Percentiles rank a stretch among this genome's conserved stretches.
Evolutionary conservation across 1,284 basidiomycete species (phyloP).

Genomic region (Cutaneotrichosporon spelunceum): DNA sequence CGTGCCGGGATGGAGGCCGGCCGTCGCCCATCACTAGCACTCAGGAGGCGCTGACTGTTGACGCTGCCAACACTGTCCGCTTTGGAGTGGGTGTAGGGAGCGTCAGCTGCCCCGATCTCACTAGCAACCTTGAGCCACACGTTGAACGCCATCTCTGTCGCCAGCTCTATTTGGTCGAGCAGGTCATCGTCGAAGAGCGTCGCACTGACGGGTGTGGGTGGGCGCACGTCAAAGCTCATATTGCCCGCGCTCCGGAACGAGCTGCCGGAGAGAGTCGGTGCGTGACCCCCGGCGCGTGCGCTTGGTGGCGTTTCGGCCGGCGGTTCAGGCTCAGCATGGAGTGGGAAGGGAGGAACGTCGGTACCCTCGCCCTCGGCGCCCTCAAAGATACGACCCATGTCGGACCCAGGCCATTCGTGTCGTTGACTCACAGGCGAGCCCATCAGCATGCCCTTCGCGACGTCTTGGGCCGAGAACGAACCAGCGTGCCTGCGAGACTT

Average conservation of each 20-base stretch:
- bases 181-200: slow-evolving; percentile 53
- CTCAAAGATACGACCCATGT: slow-evolving; percentile 17
- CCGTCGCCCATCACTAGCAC: slow-evolving; percentile 20
- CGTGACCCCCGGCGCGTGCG: neutral
- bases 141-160: slow-evolving; percentile 52
- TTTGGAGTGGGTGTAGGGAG: slow-evolving; percentile 20
- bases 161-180: slow-evolving; percentile 53
- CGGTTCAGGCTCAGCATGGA: slow-evolving; percentile 21
- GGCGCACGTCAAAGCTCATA: slow-evolving; percentile 45
- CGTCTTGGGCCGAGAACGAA: slow-evolving; percentile 86
- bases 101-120: slow-evolving; percentile 45
- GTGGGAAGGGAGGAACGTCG: slow-evolving; percentile 21
- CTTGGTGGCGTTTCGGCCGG: neutral
- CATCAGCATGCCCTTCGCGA: slow-evolving; percentile 77
- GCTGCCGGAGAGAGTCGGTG: neutral
- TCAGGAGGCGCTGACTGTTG: slow-evolving; percentile 20
- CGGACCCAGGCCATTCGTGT: slow-evolving; percentile 19
- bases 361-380: slow-evolving; percentile 11
- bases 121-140: slow-evolving; percentile 54
- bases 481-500: slow-evolving; percentile 76
- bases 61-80: slow-evolving; percentile 19
- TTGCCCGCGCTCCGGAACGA: slow-evolving; percentile 26
- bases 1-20: slow-evolving; percentile 37
- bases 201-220: slow-evolving; percentile 48
- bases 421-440: slow-evolving; percentile 52